A percentile compares a stretch with the other conserved stretches of the same genome.
These are phyloP conservation scores for Casaregolazyma lundiana DNA, from an alignment of 1,139 yeast species.

Conservation along the genomic window DNA sequence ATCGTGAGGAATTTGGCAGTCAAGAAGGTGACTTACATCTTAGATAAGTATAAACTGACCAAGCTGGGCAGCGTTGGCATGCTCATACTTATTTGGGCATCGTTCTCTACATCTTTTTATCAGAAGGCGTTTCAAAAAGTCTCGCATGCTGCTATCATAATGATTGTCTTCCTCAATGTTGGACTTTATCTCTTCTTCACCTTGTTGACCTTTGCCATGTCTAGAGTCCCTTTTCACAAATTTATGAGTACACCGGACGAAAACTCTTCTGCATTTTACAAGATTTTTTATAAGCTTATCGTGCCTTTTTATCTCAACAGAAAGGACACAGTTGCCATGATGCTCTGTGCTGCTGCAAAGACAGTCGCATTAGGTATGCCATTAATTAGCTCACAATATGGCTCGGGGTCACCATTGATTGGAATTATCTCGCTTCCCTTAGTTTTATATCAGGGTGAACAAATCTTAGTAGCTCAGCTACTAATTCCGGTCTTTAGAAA, in stretches of 20 bases:
- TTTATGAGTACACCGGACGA: constrained; percentile 41
- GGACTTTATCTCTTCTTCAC: constrained; percentile 78
- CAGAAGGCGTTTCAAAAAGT: constrained; percentile 74
- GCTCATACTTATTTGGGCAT: constrained; percentile 72
- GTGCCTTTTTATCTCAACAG: constrained; percentile 65
- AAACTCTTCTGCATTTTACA: constrained; percentile 42
- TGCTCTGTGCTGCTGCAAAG: constrained; percentile 90
- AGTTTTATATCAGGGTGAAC: constrained; percentile 81
- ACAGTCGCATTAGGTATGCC: constrained; percentile 91
- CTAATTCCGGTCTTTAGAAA: constrained; percentile 40
- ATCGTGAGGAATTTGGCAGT: constrained; percentile 67
- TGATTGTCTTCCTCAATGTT: constrained; percentile 74
- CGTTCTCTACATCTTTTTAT: constrained; percentile 84
- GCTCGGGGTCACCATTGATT: constrained; percentile 52
- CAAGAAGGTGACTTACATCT: constrained; percentile 54
- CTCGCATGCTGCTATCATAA: constrained; percentile 61
- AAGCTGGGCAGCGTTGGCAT: constrained; percentile 79
- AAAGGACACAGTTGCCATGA: constrained; percentile 67
- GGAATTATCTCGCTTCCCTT: constrained; percentile 76
- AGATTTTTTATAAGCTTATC: constrained; percentile 27
- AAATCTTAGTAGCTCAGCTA: constrained; percentile 71
- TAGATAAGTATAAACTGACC: constrained; percentile 54
- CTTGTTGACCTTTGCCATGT: constrained; percentile 48
- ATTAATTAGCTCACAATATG: constrained; percentile 73
- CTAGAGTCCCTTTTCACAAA: constrained; percentile 48